A percentile compares a stretch with the other conserved stretches of the same genome.
These are phyloP conservation scores for Dendrothele bispora DNA, from an alignment of 768 basidiomycete genomes.

Conservation along the genomic window DNA sequence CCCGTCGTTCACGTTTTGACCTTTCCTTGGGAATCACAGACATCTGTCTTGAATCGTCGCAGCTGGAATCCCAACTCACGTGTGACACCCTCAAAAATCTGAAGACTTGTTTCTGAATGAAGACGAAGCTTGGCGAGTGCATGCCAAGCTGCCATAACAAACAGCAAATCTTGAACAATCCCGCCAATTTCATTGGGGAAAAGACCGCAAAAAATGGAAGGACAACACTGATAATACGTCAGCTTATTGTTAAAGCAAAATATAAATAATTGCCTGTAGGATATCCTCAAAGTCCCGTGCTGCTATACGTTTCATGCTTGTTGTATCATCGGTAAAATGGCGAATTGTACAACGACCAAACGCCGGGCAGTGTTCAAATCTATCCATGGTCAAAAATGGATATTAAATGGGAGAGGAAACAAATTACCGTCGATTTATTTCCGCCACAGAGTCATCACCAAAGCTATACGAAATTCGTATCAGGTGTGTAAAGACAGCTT, in stretches of 20 bases:
- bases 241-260: background rate
- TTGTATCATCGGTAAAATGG: constrained; percentile 23
- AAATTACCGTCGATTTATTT: constrained; percentile 11
- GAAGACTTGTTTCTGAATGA: constrained; percentile 13
- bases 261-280: constrained; percentile 15
- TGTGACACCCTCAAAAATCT: constrained; percentile 6
- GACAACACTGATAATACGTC: constrained; percentile 19
- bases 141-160: constrained; percentile 16
- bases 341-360: constrained; percentile 25
- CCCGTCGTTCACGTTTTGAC: too few relatives aligned
- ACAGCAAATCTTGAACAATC: constrained; percentile 6
- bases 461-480: constrained; percentile 24
- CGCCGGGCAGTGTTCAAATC: constrained; percentile 16
- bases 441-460: constrained; percentile 9
- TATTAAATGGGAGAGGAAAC: background rate
- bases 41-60: too few relatives aligned
- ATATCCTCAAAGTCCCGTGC: too few relatives aligned
- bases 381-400: background rate
- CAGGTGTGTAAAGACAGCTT: constrained; percentile 29
- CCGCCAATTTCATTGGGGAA: constrained; percentile 12
- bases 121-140: too few relatives aligned
- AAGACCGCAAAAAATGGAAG: constrained; percentile 34
- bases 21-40: too few relatives aligned
- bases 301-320: constrained; percentile 25
- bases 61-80: background rate